These are phyloP conservation scores for Ilex paraguariensis DNA, from an alignment of 305 asterid species.

Conservation along the genomic window DNA sequence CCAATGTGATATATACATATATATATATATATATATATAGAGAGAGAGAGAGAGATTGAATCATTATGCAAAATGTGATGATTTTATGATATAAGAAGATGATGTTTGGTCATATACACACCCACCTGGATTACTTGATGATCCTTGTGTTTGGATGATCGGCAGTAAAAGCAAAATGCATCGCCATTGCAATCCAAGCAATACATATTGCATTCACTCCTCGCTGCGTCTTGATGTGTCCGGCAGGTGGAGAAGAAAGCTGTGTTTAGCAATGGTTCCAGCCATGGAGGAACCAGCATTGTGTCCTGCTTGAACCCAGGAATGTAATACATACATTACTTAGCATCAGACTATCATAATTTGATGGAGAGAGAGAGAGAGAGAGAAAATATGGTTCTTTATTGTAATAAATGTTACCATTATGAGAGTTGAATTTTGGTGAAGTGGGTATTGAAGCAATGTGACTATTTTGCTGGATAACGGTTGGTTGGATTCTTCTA, in stretches of 20 bases:
- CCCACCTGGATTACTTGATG: conserved; percentile 95
- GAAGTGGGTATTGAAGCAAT: conserved; percentile 8
- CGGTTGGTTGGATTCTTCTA: conserved; percentile 23
- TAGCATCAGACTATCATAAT: neutral
- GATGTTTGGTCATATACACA: neutral
- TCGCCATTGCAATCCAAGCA: conserved; percentile 70
- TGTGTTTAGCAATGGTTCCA: conserved; percentile 56
- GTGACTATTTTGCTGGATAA: conserved; percentile 14
- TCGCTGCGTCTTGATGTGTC: conserved; percentile 74
- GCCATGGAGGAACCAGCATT: conserved; percentile 89
- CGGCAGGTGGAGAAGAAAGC: conserved; percentile 67
- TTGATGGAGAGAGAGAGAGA: neutral
- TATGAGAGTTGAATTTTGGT: conserved; percentile 4
- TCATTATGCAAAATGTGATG: too few species aligned
- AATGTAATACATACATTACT: neutral
- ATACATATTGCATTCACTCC: conserved; percentile 88
- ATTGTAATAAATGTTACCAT: conserved; percentile 29
- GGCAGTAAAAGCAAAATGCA: conserved; percentile 86
- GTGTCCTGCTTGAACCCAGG: conserved; percentile 25
- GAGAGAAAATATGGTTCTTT: conserved; percentile 5
- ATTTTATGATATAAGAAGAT: too few species aligned
- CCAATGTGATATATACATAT: too few species aligned
- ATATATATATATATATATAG: too few species aligned
- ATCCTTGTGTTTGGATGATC: conserved; percentile 74
- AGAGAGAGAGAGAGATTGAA: too few species aligned